These are phyloP conservation scores for Tolypocladium tundrense DNA, from an alignment of 2,329 filamentous ascomycete species.

Conservation along the genomic window DNA sequence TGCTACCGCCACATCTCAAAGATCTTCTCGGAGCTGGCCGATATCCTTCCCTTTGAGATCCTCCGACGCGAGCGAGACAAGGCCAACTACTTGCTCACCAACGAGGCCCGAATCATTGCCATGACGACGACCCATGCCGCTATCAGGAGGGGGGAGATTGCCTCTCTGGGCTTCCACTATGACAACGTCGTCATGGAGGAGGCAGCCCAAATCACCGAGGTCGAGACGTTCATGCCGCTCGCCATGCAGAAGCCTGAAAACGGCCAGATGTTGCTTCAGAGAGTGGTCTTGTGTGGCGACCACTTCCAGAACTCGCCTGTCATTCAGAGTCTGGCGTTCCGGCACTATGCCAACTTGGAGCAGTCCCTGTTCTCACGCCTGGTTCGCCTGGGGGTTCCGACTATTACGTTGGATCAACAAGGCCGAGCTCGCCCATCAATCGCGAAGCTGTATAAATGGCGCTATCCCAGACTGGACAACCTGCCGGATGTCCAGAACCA, in stretches of 20 bases:
- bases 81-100: constrained; percentile 88
- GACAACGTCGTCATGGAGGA: constrained; percentile 99
- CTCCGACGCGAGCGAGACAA: constrained; percentile 81
- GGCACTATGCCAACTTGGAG: constrained; percentile 90
- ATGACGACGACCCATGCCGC: constrained; percentile 99
- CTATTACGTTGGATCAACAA: constrained; percentile 83
- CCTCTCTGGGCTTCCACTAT: constrained; percentile 86
- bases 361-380: constrained; percentile 90
- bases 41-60: constrained; percentile 92
- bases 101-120: constrained; percentile 92
- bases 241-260: constrained; percentile 76
- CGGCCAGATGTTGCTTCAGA: constrained; percentile 66
- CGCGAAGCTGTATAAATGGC: constrained; percentile 85
- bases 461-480: constrained; percentile 72
- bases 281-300: constrained; percentile 87
- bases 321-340: constrained; percentile 87
- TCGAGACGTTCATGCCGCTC: constrained; percentile 91
- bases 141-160: constrained; percentile 86
- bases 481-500: constrained; percentile 61
- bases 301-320: constrained; percentile 96
- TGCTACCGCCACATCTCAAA: constrained; percentile 83
- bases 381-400: constrained; percentile 84
- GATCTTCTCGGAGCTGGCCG: constrained; percentile 85
- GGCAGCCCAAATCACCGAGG: constrained; percentile 93
- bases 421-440: constrained; percentile 82